Evolutionary conservation across 2,329 filamentous ascomycete species (phyloP), one percentile per base, ranked within the genome.

Genomic region (Aotearoamyces nothofagi): DNA sequence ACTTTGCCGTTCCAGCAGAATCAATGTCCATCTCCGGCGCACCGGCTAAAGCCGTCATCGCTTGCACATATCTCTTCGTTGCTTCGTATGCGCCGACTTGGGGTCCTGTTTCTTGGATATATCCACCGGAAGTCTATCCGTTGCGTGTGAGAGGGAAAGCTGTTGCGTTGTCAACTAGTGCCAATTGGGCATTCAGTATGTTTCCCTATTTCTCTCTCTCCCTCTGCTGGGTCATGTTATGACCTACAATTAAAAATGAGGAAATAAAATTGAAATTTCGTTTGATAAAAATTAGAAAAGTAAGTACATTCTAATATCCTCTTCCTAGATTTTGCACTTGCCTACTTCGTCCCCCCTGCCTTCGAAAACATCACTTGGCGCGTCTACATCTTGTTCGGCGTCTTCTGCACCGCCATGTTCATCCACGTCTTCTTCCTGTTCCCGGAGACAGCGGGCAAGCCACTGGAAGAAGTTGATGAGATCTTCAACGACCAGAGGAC

Each of bases 11-110:
- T 7, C 8, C 7, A 7, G 19, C n/a, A n/a, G n/a, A 7, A n/a
- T n/a, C 8, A 8, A 20, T n/a, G 19, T 20, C 19, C 8, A 20
- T n/a, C 8, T 8, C 7, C 19, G n/a, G 19, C 19, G 29, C 46
- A 0, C 47, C 66, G 1, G 62, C 63, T 3, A 69, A 65, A 41
- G 64, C 63, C 1, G 61, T 78, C 37, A 69, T 79, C 31, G 70
- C 72, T 2, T 72, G 64, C 39, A 77, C 71, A 0, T 80, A 78
- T 36, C 64, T 69, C 19, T 70, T 75, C 31, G 68, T 75, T 11
- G 68, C 67, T 0, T 56, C 51, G 13, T 63, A 52, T 39, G 58
- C 60, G 23, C 54, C 51, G 9, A 60, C 52, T 17, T 59, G 50
- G 61, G 60, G 53, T 11, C 52, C 49, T 30, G 50, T 46, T 26